Conservation (phyloP, 768 basidiomycete genomes). For the Russula sp. region DNA sequence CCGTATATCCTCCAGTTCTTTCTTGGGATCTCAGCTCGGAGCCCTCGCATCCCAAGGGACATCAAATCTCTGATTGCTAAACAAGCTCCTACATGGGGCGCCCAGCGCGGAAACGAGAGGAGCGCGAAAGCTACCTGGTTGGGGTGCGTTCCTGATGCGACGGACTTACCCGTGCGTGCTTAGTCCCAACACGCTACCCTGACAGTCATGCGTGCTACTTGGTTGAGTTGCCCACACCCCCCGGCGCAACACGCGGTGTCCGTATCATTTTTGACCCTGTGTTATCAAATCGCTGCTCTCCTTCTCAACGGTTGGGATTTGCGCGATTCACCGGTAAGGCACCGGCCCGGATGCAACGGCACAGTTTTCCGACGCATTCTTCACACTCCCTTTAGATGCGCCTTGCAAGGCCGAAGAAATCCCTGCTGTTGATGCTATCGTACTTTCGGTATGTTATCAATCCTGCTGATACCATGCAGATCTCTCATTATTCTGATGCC, state of each 20-base stretch:
- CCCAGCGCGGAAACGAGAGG: slow-evolving; percentile 7
- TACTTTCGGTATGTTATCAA: slow-evolving; percentile 39
- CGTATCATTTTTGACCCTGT: slow-evolving; percentile 38
- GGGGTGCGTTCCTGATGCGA: slow-evolving; percentile 10
- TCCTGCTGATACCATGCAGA: background rate
- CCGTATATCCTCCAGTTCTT: slow-evolving; percentile 7
- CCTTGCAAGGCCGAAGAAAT: slow-evolving; percentile 40
- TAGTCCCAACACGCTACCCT: background rate
- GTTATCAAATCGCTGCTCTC: slow-evolving; percentile 35
- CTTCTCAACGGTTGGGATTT: slow-evolving; percentile 31
- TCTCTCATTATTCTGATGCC: background rate
- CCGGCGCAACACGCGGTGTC: slow-evolving; percentile 33
- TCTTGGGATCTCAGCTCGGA: background rate
- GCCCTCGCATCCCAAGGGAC: slow-evolving; percentile 10
- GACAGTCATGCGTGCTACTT: slow-evolving; percentile 36
- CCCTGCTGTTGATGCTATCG: slow-evolving; percentile 45
- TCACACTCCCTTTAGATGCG: slow-evolving; percentile 25
- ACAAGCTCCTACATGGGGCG: slow-evolving; percentile 17
- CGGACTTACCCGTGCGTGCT: background rate
- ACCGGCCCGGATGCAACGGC: background rate
- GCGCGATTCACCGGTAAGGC: slow-evolving; percentile 32
- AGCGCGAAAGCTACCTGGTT: slow-evolving; percentile 22
- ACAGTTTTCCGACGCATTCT: background rate
- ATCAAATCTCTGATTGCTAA: slow-evolving; percentile 22
- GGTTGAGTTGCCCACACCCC: slow-evolving; percentile 33